Base-by-base conservation (phyloP, 768 basidiomycete genomes). In the Mycena leptocephala region DNA sequence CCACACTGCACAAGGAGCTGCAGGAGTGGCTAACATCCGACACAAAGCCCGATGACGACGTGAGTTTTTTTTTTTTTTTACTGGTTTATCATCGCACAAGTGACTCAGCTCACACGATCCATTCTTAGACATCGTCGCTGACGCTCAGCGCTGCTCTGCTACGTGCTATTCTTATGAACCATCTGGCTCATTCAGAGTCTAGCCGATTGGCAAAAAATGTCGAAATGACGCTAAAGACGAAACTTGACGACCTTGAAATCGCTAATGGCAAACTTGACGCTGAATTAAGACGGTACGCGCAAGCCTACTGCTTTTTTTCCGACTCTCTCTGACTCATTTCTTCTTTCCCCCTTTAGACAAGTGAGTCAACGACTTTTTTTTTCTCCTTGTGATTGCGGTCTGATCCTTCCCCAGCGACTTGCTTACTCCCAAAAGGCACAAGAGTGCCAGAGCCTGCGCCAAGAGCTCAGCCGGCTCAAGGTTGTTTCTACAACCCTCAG, bases 141-240 rank as follows among this genome's bases (percentile, higher is more conserved):
- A 88, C 91, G 79, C 89, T 96, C 79, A 95, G 94, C 86, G 93
- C 94, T 79, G 92, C 93, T 63, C 91, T 96, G 62, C 88, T 96
- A 82, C 92, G 93, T 77, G 95, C 95, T 70, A 96, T 96, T 83
- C 90, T 96, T 72, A 90, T 94, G 87, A 96, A 96, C 81, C 94
- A 95, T 83, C 86, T 92, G 63, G 93, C 95, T 79, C 94, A 95
- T 85, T 93, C 93, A 41, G 95, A 96, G 82, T 91, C 92, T 74
- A 92, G 89, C 82, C 94, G 93, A 86, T 83, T 86, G 78, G 90
- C 94, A 56, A 95, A 93, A 84, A 86, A 83, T 72, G 85, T 89
- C 68, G 95, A 96, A 86, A 85, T 87, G 64, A 88, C 86, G 76
- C 87, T 95, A 81, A 93, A 90, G 86, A 86, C 87, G 79, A 92